Percentiles rank a stretch among this genome's conserved stretches.
Conservation (phyloP, 2,329 filamentous ascomycete species). For the Whalleya microplaca region DNA sequence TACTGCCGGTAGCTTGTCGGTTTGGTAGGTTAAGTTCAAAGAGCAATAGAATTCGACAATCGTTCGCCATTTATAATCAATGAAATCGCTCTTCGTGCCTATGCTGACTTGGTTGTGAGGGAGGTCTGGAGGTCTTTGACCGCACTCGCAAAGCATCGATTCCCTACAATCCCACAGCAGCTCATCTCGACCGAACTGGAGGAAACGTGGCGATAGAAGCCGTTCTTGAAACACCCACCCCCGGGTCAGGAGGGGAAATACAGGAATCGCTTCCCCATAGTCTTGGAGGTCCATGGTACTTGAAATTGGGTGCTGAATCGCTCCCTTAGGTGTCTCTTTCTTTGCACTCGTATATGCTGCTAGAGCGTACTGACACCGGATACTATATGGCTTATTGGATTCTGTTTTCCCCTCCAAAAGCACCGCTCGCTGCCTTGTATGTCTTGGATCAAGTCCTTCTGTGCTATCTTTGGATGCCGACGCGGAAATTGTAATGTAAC, state of each 20-base stretch:
- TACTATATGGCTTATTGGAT: slow-evolving; percentile 7
- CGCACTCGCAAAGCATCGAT: slow-evolving; percentile 11
- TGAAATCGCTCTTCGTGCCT: background rate
- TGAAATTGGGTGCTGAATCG: slow-evolving; percentile 8
- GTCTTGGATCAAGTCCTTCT: slow-evolving; percentile 2
- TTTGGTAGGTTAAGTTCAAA: slow-evolving; percentile 5
- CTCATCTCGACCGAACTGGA: slow-evolving; percentile 15
- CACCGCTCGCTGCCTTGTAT: background rate
- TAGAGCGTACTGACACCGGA: slow-evolving; percentile 4
- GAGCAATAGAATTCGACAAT: slow-evolving; percentile 11
- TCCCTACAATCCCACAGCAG: slow-evolving; percentile 18
- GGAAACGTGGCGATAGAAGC: slow-evolving; percentile 12
- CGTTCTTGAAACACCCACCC: slow-evolving; percentile 19
- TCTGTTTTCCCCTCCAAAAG: slow-evolving; percentile 5
- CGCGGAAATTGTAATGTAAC: slow-evolving; percentile 13
- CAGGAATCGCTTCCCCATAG: background rate
- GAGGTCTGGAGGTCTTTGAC: slow-evolving; percentile 5
- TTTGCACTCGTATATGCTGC: background rate
- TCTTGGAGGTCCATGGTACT: slow-evolving; percentile 3
- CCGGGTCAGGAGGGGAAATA: slow-evolving; percentile 11
- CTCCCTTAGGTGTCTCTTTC: background rate
- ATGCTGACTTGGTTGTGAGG: slow-evolving; percentile 9
- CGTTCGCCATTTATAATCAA: slow-evolving; percentile 11
- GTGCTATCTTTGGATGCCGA: slow-evolving; percentile 2
- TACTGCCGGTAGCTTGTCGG: slow-evolving; percentile 17